Evolutionary conservation across 2,329 filamentous ascomycete species (phyloP).

Genomic region (Clonostachys sp.): DNA sequence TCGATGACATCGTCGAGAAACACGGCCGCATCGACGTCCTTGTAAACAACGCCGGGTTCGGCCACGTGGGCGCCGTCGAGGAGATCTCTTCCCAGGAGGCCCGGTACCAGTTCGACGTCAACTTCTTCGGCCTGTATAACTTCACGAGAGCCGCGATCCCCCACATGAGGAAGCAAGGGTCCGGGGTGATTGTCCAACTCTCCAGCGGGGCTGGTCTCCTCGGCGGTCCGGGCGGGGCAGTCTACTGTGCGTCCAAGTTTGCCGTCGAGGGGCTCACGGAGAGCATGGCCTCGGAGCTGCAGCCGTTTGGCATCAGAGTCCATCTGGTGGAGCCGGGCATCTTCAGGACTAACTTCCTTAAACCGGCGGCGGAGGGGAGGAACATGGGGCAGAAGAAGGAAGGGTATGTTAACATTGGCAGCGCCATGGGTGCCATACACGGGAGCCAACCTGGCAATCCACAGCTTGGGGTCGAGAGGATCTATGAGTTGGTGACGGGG

Average conservation of each 20-base stretch:
- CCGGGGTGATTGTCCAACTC: conserved; percentile 24
- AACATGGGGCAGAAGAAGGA: conserved; percentile 6
- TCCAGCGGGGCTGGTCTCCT: conserved; percentile 27
- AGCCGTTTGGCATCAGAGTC: conserved; percentile 36
- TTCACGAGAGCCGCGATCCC: conserved; percentile 26
- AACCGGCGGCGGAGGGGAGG: conserved; percentile 6
- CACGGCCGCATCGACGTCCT: conserved; percentile 25
- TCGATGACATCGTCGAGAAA: background rate
- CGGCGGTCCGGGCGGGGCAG: conserved; percentile 17
- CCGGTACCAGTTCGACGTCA: conserved; percentile 15
- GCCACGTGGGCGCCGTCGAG: conserved; percentile 14
- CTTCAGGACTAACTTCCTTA: conserved; percentile 46
- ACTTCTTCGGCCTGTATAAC: conserved; percentile 29
- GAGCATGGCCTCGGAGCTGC: conserved; percentile 34
- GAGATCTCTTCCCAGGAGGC: conserved; percentile 3
- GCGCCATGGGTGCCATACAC: background rate
- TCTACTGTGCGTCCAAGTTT: conserved; percentile 23
- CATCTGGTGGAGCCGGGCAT: conserved; percentile 44
- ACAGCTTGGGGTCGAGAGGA: conserved; percentile 37
- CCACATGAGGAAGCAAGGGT: conserved; percentile 16
- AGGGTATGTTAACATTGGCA: background rate
- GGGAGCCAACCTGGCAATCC: conserved; percentile 42
- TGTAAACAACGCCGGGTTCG: conserved; percentile 31
- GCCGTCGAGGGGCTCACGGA: conserved; percentile 24
- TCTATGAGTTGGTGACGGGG: conserved; percentile 46